Percentiles rank a stretch among this genome's conserved stretches.
These are phyloP conservation scores for Mucor saturninus DNA, from an alignment of 371 early-diverging fungal species.

Conservation along the genomic window DNA sequence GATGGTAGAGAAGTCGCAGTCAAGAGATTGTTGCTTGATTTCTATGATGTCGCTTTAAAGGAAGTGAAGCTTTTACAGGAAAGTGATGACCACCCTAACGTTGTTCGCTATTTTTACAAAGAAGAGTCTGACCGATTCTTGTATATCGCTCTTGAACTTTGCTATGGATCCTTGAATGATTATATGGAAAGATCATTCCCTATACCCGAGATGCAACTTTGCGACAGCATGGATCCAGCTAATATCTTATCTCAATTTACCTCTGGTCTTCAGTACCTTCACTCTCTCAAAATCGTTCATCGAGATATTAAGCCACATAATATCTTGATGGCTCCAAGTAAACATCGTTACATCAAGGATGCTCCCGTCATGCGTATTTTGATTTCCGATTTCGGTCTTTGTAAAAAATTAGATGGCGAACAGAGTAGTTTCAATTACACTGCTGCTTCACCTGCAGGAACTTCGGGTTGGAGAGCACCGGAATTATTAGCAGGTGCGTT, in stretches of 20 bases:
- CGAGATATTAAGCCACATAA: conserved; percentile 85
- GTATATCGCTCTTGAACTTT: conserved; percentile 94
- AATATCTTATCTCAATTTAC: conserved; percentile 79
- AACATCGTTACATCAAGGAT: conserved; percentile 29
- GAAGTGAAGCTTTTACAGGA: conserved; percentile 92
- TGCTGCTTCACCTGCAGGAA: conserved; percentile 78
- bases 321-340: conserved; percentile 79
- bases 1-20: conserved; percentile 93
- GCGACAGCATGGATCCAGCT: conserved; percentile 50
- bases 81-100: conserved; percentile 95
- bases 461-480: conserved; percentile 98
- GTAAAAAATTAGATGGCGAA: conserved; percentile 91
- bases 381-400: conserved; percentile 98
- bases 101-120: conserved; percentile 93
- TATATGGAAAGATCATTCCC: conserved; percentile 52
- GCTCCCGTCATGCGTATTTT: conserved; percentile 66
- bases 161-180: conserved; percentile 78
- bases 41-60: conserved; percentile 92
- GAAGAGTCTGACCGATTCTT: conserved; percentile 90
- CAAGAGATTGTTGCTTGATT: conserved; percentile 91
- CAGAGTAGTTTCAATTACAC: conserved; percentile 95
- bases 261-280: conserved; percentile 77
- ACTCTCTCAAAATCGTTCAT: conserved; percentile 76
- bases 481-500: conserved; percentile 69
- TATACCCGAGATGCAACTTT: conserved; percentile 32